These are phyloP conservation scores for Alternaria alternata DNA, from an alignment of 2,329 filamentous ascomycete species.

Conservation along the genomic window DNA sequence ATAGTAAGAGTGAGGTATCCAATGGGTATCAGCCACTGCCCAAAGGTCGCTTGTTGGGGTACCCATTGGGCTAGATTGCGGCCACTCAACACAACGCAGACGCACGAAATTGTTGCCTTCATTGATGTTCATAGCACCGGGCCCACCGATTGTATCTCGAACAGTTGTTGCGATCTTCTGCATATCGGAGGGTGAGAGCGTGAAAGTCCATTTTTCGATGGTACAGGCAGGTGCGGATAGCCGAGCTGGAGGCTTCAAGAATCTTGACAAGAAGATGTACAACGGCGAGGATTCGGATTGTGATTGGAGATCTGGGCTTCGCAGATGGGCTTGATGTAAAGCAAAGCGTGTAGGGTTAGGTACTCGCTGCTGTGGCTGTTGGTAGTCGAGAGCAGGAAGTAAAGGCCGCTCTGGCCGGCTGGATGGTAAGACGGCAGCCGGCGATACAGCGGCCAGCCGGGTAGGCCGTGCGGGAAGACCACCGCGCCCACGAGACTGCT, in stretches of 20 bases:
- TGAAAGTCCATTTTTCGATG: constrained; percentile 59
- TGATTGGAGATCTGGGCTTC: constrained; percentile 59
- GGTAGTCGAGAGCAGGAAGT: constrained; percentile 48
- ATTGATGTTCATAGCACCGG: constrained; percentile 46
- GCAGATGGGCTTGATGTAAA: constrained; percentile 67
- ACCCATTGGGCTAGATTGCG: constrained; percentile 46
- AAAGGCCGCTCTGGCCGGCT: constrained; percentile 13
- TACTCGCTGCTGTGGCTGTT: constrained; percentile 49
- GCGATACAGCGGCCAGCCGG: not conserved
- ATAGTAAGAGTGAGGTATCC: constrained; percentile 75
- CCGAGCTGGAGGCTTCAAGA: constrained; percentile 59
- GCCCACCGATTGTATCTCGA: constrained; percentile 32
- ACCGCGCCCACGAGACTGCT: constrained; percentile 9
- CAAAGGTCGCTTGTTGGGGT: constrained; percentile 62
- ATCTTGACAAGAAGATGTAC: constrained; percentile 66
- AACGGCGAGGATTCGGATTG: constrained; percentile 34
- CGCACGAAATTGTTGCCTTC: constrained; percentile 70
- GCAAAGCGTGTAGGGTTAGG: constrained; percentile 58
- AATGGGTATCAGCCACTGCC: constrained; percentile 69
- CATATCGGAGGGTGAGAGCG: constrained; percentile 51
- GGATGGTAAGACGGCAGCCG: not conserved
- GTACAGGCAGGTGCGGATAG: constrained; percentile 42
- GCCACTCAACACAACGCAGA: constrained; percentile 69
- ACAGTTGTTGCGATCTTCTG: constrained; percentile 49
- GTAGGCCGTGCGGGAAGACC: not conserved